Conservation (phyloP, 345 rosid genomes). For the Brassica cretica region DNA sequence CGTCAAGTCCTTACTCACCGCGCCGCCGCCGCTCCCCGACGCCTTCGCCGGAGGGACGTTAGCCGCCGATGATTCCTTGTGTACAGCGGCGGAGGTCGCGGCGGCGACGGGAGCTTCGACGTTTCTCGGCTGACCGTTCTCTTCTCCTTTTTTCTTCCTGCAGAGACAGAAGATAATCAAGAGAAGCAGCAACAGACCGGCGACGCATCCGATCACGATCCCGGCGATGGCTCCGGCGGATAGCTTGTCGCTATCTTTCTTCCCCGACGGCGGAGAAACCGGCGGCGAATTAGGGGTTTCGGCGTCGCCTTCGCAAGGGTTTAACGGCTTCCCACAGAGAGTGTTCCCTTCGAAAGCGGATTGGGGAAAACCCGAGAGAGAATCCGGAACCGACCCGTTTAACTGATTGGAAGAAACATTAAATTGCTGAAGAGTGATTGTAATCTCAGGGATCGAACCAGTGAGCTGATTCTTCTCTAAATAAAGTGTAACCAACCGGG, state of each 20-base stretch:
- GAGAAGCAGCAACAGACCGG: constrained; percentile 50
- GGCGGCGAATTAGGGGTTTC: constrained; percentile 2
- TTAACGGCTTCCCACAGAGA: constrained; percentile 74
- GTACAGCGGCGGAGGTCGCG: constrained; percentile 18
- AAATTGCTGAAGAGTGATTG: constrained; percentile 51
- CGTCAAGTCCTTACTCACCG: constrained; percentile 48
- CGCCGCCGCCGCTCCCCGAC: constrained; percentile 32
- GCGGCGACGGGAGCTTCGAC: constrained; percentile 37
- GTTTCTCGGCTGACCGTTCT: constrained; percentile 31
- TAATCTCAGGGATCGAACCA: constrained; percentile 70
- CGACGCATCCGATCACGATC: constrained; percentile 59
- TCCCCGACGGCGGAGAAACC: not conserved
- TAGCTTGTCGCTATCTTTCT: constrained; percentile 37
- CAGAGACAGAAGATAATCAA: constrained; percentile 50
- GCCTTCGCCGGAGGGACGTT: constrained; percentile 11
- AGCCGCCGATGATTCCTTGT: constrained; percentile 39
- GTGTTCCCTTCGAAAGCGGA: constrained; percentile 62
- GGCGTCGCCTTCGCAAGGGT: constrained; percentile 38
- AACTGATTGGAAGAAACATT: constrained; percentile 69
- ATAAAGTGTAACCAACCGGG: constrained; percentile 53
- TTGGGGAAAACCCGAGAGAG: constrained; percentile 35
- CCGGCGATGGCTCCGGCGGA: constrained; percentile 75
- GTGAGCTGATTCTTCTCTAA: constrained; percentile 62
- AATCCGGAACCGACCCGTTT: constrained; percentile 59
- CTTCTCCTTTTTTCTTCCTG: constrained; percentile 42